These are phyloP conservation scores for Zygoascus biomembranicola DNA, from an alignment of 805 yeast genomes.

Conservation along the genomic window DNA sequence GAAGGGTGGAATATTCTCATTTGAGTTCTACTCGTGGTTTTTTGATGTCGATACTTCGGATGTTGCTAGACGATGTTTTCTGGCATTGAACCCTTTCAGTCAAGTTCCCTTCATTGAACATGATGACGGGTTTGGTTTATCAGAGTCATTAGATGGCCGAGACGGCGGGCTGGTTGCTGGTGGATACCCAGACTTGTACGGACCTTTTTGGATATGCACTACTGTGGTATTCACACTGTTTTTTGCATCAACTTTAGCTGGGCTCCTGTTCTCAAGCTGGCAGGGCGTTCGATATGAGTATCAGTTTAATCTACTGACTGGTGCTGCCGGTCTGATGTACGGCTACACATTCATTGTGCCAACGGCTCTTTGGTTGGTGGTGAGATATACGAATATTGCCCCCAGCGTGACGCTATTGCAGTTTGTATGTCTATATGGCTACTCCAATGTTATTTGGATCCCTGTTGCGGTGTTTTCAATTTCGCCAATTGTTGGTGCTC, in stretches of 20 bases:
- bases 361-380: constrained; percentile 39
- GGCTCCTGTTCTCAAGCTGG: constrained; percentile 44
- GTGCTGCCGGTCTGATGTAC: constrained; percentile 62
- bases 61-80: constrained; percentile 45
- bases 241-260: constrained; percentile 63
- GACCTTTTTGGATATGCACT: constrained; percentile 86
- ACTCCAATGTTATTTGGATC: constrained; percentile 77
- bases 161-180: constrained; percentile 29
- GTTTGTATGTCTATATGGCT: constrained; percentile 72
- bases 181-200: constrained; percentile 63
- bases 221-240: constrained; percentile 69
- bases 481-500: constrained; percentile 39
- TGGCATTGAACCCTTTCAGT: constrained; percentile 49
- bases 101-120: constrained; percentile 20
- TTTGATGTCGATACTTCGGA: constrained; percentile 63
- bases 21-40: constrained; percentile 53
- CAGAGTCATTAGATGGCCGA: constrained; percentile 16
- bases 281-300: constrained; percentile 44
- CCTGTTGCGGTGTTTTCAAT: constrained; percentile 63
- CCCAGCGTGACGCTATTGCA: constrained; percentile 38
- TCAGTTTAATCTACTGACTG: constrained; percentile 52
- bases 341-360: constrained; percentile 73
- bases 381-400: constrained; percentile 51
- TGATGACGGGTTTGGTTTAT: constrained; percentile 14
- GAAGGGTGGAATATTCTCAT: constrained; percentile 43